Percentiles rank a stretch among this genome's conserved stretches.
These are phyloP conservation scores for Candida sp. DNA, from an alignment of 1,139 yeast species.

Conservation along the genomic window DNA sequence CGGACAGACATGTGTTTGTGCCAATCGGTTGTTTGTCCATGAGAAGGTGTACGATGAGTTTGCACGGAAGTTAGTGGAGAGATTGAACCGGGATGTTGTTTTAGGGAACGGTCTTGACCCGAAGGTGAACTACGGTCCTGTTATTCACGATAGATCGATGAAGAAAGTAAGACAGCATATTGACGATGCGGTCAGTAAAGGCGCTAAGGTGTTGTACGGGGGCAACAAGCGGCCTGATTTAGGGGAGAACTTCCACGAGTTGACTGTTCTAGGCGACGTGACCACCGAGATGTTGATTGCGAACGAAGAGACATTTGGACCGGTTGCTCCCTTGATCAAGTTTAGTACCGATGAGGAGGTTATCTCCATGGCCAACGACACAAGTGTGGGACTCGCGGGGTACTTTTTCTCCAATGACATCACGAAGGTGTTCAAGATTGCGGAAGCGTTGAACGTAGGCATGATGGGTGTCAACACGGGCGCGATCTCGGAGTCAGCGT, in stretches of 20 bases:
- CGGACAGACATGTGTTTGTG: slow-evolving; percentile 94
- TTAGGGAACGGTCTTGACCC: slow-evolving; percentile 79
- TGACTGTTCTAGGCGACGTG: slow-evolving; percentile 73
- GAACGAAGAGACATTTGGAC: slow-evolving; percentile 89
- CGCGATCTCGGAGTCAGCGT: slow-evolving; percentile 46
- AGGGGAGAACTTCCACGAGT: slow-evolving; percentile 78
- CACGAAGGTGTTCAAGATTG: slow-evolving; percentile 57
- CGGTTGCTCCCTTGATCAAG: slow-evolving; percentile 77
- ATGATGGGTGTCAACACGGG: slow-evolving; percentile 54
- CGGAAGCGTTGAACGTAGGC: slow-evolving; percentile 47
- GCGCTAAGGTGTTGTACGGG: slow-evolving; percentile 67
- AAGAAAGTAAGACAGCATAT: slow-evolving; percentile 74
- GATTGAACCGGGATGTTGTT: slow-evolving; percentile 52
- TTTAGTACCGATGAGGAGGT: slow-evolving; percentile 74
- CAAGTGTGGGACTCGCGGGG: slow-evolving; percentile 52
- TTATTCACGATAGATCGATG: slow-evolving; percentile 71
- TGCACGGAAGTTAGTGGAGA: slow-evolving; percentile 42
- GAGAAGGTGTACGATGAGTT: slow-evolving; percentile 69
- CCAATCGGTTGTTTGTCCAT: slow-evolving; percentile 81
- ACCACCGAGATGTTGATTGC: slow-evolving; percentile 66
- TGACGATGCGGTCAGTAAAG: slow-evolving; percentile 73
- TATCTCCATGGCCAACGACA: slow-evolving; percentile 67
- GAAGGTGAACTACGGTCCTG: slow-evolving; percentile 79
- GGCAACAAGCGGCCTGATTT: slow-evolving; percentile 70
- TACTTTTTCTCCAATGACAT: slow-evolving; percentile 48